Evolutionary conservation across 169 alveolate species (phyloP).

Genomic region (Cryptosporidium bovis): DNA sequence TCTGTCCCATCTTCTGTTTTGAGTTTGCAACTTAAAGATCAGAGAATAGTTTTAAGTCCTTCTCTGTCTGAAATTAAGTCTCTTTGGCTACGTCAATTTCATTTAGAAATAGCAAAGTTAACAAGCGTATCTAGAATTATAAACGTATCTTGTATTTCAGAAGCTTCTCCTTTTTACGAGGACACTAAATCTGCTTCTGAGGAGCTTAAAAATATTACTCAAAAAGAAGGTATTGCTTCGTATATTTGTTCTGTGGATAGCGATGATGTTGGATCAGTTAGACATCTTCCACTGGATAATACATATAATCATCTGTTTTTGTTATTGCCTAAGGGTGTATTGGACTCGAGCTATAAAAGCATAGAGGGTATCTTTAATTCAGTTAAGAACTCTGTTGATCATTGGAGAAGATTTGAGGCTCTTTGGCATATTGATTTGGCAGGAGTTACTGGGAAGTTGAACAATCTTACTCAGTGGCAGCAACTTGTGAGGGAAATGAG

Average conservation of each 20-base stretch:
- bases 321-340: slow-evolving; percentile 25
- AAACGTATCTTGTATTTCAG: slow-evolving; percentile 79
- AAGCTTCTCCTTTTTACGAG: slow-evolving; percentile 74
- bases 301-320: slow-evolving; percentile 39
- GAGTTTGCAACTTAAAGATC: slow-evolving; percentile 80
- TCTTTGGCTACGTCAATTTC: slow-evolving; percentile 80
- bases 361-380: slow-evolving; percentile 29
- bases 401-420: slow-evolving; percentile 95
- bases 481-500: slow-evolving; percentile 92
- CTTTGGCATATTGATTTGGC: slow-evolving; percentile 94
- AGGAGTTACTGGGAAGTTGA: slow-evolving; percentile 87
- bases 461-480: slow-evolving; percentile 95
- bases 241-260: slow-evolving; percentile 9
- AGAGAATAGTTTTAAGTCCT: slow-evolving; percentile 85
- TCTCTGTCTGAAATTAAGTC: slow-evolving; percentile 87
- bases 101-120: slow-evolving; percentile 16
- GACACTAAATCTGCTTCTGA: background rate
- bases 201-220: background rate
- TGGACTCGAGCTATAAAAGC: slow-evolving; percentile 47
- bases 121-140: slow-evolving; percentile 15
- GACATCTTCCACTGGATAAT: slow-evolving; percentile 29
- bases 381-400: slow-evolving; percentile 84
- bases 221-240: background rate
- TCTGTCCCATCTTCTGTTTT: slow-evolving; percentile 3
- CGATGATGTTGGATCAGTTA: slow-evolving; percentile 49